phyloP scores from a whole-genome alignment of 345 rosid species.

The Eucalyptus virginea region DNA sequence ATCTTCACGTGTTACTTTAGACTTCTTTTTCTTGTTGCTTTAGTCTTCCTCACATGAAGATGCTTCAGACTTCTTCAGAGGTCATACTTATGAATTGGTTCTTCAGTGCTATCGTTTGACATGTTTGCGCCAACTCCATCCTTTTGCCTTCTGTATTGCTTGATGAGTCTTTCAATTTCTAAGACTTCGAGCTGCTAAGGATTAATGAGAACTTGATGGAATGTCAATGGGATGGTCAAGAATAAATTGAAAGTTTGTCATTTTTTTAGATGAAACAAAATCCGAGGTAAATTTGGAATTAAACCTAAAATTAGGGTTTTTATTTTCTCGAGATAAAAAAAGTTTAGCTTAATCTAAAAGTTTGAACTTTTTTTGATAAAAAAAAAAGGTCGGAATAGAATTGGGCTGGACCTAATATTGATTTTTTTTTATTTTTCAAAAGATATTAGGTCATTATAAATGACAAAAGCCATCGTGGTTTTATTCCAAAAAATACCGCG shows the following conservation, averaged over 20 bases:
- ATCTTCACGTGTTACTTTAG: too few relatives aligned
- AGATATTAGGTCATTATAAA: neutral
- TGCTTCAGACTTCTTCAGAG: too few relatives aligned
- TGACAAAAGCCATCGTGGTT: neutral
- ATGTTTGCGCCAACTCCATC: too few relatives aligned
- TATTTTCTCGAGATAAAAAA: neutral
- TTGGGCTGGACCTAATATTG: neutral
- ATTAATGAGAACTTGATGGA: too few relatives aligned
- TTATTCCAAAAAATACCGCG: neutral
- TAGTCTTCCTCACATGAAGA: too few relatives aligned
- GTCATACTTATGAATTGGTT: too few relatives aligned
- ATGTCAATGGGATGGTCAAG: too few relatives aligned
- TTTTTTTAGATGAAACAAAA: neutral
- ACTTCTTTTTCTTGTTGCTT: too few relatives aligned
- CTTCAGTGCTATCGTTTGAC: too few relatives aligned
- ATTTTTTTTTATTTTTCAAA: neutral
- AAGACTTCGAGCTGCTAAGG: too few relatives aligned
- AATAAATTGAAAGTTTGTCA: neutral
- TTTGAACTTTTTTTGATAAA: neutral
- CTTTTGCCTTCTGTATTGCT: too few relatives aligned
- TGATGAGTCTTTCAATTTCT: too few relatives aligned
- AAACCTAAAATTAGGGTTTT: neutral
- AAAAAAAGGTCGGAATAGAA: neutral
- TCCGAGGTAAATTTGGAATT: fast-evolving
- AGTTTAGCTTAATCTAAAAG: neutral